phyloP scores from a whole-genome alignment of 208 protist species.

The Leishmania tarentolae region DNA sequence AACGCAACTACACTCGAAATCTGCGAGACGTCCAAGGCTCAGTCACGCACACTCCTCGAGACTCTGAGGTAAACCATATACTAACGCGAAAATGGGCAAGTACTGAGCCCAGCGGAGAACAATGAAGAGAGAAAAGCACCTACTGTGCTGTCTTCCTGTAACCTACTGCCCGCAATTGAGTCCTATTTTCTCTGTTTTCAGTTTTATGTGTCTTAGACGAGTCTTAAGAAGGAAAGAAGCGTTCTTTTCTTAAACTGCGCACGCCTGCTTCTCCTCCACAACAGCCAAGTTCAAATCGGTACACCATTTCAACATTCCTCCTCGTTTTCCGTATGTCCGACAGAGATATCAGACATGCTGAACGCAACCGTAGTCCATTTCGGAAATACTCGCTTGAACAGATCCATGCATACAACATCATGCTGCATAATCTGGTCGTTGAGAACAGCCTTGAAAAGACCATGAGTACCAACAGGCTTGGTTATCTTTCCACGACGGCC shows the following conservation, averaged over 20 bases:
- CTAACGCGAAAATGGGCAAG: neutral
- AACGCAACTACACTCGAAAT: neutral
- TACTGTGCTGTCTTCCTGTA: neutral
- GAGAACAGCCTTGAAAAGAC: slow-evolving; percentile 96
- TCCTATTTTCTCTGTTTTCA: neutral
- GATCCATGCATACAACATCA: slow-evolving; percentile 97
- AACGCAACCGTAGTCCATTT: slow-evolving; percentile 90
- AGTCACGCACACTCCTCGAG: neutral
- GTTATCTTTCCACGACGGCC: slow-evolving; percentile 95
- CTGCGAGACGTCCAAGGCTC: neutral
- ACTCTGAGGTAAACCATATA: neutral
- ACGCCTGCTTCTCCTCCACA: neutral
- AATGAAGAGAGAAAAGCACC: slow-evolving; percentile 8
- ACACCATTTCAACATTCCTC: slow-evolving; percentile 12
- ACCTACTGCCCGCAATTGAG: neutral
- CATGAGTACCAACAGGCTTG: slow-evolving; percentile 96
- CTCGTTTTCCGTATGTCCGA: slow-evolving; percentile 40
- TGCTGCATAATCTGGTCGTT: slow-evolving; percentile 94
- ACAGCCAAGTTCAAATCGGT: neutral
- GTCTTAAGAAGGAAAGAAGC: neutral
- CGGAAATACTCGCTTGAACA: slow-evolving; percentile 98
- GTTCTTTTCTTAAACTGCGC: neutral
- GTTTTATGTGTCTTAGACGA: slow-evolving; percentile 13
- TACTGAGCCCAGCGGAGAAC: neutral
- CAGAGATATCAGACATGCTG: slow-evolving; percentile 57